These are phyloP conservation scores for Colletotrichum ledebouriae DNA, from an alignment of 2,329 filamentous ascomycete genomes.

Conservation along the genomic window DNA sequence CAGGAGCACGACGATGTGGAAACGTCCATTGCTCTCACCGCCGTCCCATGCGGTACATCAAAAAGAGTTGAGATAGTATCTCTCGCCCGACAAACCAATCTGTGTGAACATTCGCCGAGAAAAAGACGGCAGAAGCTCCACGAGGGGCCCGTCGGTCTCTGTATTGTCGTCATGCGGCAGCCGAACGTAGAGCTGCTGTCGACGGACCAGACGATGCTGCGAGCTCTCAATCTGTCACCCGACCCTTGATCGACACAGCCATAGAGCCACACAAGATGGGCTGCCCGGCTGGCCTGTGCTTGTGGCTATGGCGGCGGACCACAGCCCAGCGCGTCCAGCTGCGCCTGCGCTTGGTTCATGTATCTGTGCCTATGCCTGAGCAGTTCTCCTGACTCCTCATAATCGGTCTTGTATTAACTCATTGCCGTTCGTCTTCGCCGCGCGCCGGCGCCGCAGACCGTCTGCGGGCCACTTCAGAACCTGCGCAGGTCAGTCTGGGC, in stretches of 20 bases:
- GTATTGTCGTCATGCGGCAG: slow-evolving; percentile 31
- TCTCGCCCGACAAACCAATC: not conserved
- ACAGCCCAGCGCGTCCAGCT: slow-evolving; percentile 17
- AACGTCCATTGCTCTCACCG: slow-evolving; percentile 37
- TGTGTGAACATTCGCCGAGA: not conserved
- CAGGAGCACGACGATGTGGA: slow-evolving; percentile 21
- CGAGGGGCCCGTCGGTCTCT: slow-evolving; percentile 17
- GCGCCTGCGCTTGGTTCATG: slow-evolving; percentile 27
- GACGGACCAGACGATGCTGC: slow-evolving; percentile 2
- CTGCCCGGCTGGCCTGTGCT: slow-evolving; percentile 38
- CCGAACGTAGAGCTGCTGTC: slow-evolving; percentile 16
- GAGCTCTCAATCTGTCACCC: slow-evolving; percentile 35
- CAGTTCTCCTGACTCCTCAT: slow-evolving; percentile 26
- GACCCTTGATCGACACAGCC: slow-evolving; percentile 30
- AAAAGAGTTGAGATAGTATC: not conserved
- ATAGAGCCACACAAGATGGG: slow-evolving; percentile 18
- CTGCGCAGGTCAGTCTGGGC: slow-evolving; percentile 12
- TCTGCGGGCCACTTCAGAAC: slow-evolving; percentile 24
- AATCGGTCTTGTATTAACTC: slow-evolving; percentile 29
- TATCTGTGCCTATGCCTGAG: not conserved
- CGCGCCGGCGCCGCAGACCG: slow-evolving; percentile 15
- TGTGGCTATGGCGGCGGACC: slow-evolving; percentile 10
- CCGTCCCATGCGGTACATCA: slow-evolving; percentile 28
- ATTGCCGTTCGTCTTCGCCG: slow-evolving; percentile 26
- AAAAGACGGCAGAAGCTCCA: slow-evolving; percentile 7